These are phyloP conservation scores for Leccinum incarnatum DNA, from an alignment of 768 basidiomycete genomes.

Conservation along the genomic window DNA sequence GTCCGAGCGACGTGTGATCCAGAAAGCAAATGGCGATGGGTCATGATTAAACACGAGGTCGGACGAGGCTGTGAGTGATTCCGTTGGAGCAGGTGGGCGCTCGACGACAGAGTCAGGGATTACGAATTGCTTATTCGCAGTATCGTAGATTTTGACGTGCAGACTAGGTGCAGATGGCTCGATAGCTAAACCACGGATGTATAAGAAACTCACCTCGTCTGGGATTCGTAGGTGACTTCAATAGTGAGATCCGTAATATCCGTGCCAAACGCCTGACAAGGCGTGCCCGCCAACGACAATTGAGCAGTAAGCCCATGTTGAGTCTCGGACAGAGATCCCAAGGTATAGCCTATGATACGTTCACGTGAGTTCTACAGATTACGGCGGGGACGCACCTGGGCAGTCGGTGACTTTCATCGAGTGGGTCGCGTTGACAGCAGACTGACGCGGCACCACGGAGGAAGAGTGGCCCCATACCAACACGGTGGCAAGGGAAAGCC, in stretches of 20 bases:
- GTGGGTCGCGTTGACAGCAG: conserved; percentile 3
- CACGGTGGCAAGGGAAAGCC: conserved; percentile 6
- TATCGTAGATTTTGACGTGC: conserved; percentile 68
- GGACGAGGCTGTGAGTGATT: conserved; percentile 39
- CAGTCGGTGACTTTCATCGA: conserved; percentile 33
- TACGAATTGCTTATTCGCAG: conserved; percentile 58
- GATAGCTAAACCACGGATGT: not conserved
- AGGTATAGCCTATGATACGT: conserved; percentile 47
- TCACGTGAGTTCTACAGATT: not conserved
- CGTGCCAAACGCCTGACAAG: conserved; percentile 64
- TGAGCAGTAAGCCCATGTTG: conserved; percentile 51
- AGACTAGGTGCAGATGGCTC: conserved; percentile 39
- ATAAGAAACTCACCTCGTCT: conserved; percentile 38
- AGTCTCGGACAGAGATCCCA: conserved; percentile 44
- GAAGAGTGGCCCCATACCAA: conserved; percentile 6
- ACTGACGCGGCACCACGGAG: conserved; percentile 5
- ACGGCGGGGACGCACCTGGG: conserved; percentile 23
- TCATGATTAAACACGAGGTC: conserved; percentile 73
- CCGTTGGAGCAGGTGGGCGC: conserved; percentile 38
- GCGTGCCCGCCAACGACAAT: conserved; percentile 49
- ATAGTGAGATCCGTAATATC: conserved; percentile 61
- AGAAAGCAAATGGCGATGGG: conserved; percentile 68
- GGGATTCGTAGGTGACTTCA: conserved; percentile 63
- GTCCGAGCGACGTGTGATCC: conserved; percentile 68
- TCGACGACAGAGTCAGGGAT: conserved; percentile 55